phyloP scores from a whole-genome alignment of 1,139 yeast species.

The Debaryomyces singareniensis region DNA sequence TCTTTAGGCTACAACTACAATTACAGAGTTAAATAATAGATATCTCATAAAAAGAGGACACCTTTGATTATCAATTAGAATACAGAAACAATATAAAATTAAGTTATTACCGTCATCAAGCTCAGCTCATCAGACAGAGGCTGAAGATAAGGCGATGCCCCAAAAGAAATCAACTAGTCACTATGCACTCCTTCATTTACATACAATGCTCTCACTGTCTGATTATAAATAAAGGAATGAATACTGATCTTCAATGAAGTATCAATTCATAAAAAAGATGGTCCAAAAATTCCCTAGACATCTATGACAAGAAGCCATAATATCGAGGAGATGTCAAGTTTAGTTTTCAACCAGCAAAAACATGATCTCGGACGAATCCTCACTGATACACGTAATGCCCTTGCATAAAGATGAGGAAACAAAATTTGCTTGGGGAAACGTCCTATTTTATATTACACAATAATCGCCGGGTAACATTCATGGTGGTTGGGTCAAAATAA shows the following conservation, averaged over 20 bases:
- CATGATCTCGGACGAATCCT: slow-evolving; percentile 99
- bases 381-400: slow-evolving; percentile 99
- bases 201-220: slow-evolving; percentile 21
- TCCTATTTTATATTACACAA: slow-evolving; percentile 4
- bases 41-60: no score
- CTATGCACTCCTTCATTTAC: slow-evolving; percentile 8
- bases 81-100: no score
- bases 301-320: slow-evolving; percentile 39
- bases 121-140: slow-evolving; percentile 44
- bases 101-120: no score
- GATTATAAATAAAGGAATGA: slow-evolving; percentile 5
- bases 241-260: slow-evolving; percentile 30
- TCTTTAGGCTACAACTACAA: no score
- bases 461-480: slow-evolving; percentile 6
- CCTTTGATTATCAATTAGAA: no score
- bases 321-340: slow-evolving; percentile 94
- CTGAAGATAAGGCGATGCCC: slow-evolving; percentile 62
- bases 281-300: slow-evolving; percentile 78
- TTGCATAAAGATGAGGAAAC: slow-evolving; percentile 90
- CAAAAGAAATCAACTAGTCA: slow-evolving; percentile 34
- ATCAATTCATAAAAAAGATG: slow-evolving; percentile 14
- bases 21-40: no score
- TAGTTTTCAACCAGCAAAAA: slow-evolving; percentile 99
- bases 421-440: slow-evolving; percentile 9
- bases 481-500: neutral